Base-by-base conservation (phyloP, 2,329 filamentous ascomycete species). In the Chaetothyriales sp. region DNA sequence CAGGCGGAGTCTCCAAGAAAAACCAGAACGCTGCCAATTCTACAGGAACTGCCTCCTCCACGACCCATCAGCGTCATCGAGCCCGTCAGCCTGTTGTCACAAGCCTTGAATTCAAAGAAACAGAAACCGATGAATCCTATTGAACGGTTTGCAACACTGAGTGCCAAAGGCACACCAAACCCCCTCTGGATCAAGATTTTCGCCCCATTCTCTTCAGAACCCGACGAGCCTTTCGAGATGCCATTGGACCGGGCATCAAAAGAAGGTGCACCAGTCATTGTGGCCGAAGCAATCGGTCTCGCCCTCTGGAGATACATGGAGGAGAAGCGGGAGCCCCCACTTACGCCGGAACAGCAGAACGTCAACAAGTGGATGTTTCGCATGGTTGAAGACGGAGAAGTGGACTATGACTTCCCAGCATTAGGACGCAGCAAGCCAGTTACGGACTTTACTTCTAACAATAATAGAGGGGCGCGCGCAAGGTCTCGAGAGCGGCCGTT, bases 301-400 rank as follows among this genome's bases (percentile, higher is more conserved):
- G 73, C 74, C 6, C 64, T 83, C n/a, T 82, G 74, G 71, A 69
- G 73, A 49, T 82, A 81, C 57, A 70, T 71, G 15, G 77, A 81
- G 59, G 77, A 81, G 57, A 69, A 70, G 5, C 65, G 73, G 9
- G 70, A 78, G 51, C 79, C 79, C 7, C 56, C 70, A 1, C 65
- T 82, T 8, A 65, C 70, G 5, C 65, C 65, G 1, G 68, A 70
- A 22, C 76, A 79, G 55, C 64, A 74, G 49, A 78, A 75, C 50
- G 75, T 81, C 52, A 81, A 82, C 57, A 69, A 72, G 52, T 83
- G 79, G 79, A 76, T 77, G 22, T 64, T 83, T 49, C 72, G 79
- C n/a, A 81, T 83, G 74, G 77, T 81, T 7, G 79, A 83, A 57
- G 79, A 82, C 57, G 79, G 77, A 5, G 79, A 83, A 59, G 75